A percentile compares a stretch with the other conserved stretches of the same genome.
These are phyloP conservation scores for Candida parachauliodes DNA, from an alignment of 805 yeast genomes.

Conservation along the genomic window DNA sequence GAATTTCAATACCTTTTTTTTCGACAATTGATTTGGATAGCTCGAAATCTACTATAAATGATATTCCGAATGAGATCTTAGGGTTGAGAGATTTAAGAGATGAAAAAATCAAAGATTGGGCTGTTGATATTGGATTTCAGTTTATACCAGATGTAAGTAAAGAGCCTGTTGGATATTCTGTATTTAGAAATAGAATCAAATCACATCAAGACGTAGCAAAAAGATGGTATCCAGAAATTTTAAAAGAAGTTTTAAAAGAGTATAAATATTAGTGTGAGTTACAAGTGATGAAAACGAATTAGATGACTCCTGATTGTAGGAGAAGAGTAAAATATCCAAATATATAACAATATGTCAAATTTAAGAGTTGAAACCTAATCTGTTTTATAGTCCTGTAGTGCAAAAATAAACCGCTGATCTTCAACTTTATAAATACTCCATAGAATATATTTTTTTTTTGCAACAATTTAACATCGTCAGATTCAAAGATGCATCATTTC, in stretches of 20 bases:
- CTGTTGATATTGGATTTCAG: slow-evolving; percentile 37
- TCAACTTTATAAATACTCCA: too few species aligned
- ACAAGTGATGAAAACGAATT: too few species aligned
- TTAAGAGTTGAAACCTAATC: too few species aligned
- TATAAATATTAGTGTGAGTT: slow-evolving; percentile 10
- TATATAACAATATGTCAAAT: too few species aligned
- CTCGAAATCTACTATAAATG: slow-evolving; percentile 23
- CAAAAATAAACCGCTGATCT: too few species aligned
- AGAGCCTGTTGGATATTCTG: slow-evolving; percentile 46
- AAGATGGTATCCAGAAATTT: slow-evolving; percentile 40
- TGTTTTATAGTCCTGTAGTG: too few species aligned
- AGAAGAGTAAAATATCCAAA: too few species aligned
- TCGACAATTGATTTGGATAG: slow-evolving; percentile 43
- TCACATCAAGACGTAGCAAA: slow-evolving; percentile 43
- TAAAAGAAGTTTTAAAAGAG: slow-evolving; percentile 30
- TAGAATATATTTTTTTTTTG: too few species aligned
- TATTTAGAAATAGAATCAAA: slow-evolving; percentile 43
- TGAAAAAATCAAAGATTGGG: slow-evolving; percentile 30
- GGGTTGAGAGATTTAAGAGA: slow-evolving; percentile 34
- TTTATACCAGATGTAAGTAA: slow-evolving; percentile 31
- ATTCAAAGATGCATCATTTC: too few species aligned
- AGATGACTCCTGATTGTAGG: too few species aligned
- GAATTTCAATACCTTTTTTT: slow-evolving; percentile 47
- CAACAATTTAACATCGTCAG: too few species aligned
- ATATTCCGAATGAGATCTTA: slow-evolving; percentile 26